phyloP scores from a whole-genome alignment of 1,284 basidiomycete genomes.

The Neotropicomus parvogracilis region DNA sequence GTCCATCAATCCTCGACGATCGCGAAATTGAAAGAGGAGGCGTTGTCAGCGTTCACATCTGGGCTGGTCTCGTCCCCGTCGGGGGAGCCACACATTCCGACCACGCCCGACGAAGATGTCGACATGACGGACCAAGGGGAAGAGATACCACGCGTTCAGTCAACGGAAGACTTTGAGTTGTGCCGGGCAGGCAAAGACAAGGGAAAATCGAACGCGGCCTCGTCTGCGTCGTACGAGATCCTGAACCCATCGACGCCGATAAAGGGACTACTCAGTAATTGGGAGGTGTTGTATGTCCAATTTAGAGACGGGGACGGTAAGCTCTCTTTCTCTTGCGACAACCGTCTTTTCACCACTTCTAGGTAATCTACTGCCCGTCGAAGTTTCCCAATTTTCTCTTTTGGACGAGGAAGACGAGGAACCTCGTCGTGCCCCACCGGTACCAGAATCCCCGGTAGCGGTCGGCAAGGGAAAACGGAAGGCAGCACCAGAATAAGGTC shows the following conservation, averaged over 20 bases:
- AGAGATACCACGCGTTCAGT: constrained; percentile 42
- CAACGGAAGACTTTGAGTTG: constrained; percentile 60
- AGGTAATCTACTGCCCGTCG: constrained; percentile 44
- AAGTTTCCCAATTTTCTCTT: constrained; percentile 41
- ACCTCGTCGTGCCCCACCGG: constrained; percentile 17
- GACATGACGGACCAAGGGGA: constrained; percentile 19
- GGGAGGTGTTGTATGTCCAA: constrained; percentile 64
- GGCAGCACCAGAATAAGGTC: constrained; percentile 34
- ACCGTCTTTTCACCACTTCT: constrained; percentile 1
- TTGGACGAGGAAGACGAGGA: constrained; percentile 46
- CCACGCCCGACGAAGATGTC: constrained; percentile 24
- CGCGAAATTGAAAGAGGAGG: constrained; percentile 56
- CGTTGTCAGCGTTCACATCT: constrained; percentile 55
- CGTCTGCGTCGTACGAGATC: constrained; percentile 42
- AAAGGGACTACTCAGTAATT: constrained; percentile 51
- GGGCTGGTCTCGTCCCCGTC: constrained; percentile 33
- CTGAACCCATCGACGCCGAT: constrained; percentile 45
- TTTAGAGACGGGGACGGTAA: constrained; percentile 61
- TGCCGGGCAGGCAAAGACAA: constrained; percentile 51
- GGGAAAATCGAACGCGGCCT: constrained; percentile 40
- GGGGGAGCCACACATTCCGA: constrained; percentile 15
- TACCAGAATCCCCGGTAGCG: constrained; percentile 16
- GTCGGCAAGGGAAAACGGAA: constrained; percentile 48
- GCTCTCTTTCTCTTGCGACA: background rate
- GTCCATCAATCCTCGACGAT: constrained; percentile 52